phyloP scores from a whole-genome alignment of 192 early-diverging fungal species.

The Entophlyctis helioformis region DNA sequence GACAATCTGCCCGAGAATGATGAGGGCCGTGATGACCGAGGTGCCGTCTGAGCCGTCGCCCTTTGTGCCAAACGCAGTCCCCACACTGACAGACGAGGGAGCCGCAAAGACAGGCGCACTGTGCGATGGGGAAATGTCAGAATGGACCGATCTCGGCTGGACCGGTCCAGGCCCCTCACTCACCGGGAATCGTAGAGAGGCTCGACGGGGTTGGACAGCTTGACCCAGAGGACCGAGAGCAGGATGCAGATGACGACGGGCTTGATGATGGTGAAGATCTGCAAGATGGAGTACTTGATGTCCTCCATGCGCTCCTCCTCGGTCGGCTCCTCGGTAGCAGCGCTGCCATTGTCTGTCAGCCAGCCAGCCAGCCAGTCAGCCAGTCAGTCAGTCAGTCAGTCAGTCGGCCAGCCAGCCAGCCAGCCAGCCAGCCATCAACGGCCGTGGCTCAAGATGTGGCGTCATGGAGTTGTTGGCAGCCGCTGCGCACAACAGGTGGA shows the following conservation, averaged over 20 bases:
- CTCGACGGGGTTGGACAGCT: slow-evolving; percentile 38
- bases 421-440: too few relatives aligned
- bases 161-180: background rate
- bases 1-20: slow-evolving; percentile 68
- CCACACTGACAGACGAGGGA: slow-evolving; percentile 4
- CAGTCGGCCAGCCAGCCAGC: too few relatives aligned
- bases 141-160: too few relatives aligned
- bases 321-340: slow-evolving; percentile 3
- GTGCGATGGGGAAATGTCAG: too few relatives aligned
- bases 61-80: slow-evolving; percentile 7
- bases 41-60: slow-evolving; percentile 4
- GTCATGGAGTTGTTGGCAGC: background rate
- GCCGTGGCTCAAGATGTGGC: background rate
- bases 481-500: background rate
- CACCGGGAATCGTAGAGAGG: slow-evolving; percentile 37
- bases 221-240: slow-evolving; percentile 78
- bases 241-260: slow-evolving; percentile 67
- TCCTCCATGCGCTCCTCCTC: slow-evolving; percentile 51
- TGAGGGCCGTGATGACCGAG: slow-evolving; percentile 44
- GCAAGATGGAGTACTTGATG: slow-evolving; percentile 65
- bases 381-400: too few relatives aligned
- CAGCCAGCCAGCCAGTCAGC: too few relatives aligned
- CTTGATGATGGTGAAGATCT: slow-evolving; percentile 70
- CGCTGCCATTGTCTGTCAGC: too few relatives aligned
- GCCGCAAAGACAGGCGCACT: slow-evolving; percentile 12